phyloP scores from a whole-genome alignment of 306 rosid genomes.

The Begonia loranthoides region DNA sequence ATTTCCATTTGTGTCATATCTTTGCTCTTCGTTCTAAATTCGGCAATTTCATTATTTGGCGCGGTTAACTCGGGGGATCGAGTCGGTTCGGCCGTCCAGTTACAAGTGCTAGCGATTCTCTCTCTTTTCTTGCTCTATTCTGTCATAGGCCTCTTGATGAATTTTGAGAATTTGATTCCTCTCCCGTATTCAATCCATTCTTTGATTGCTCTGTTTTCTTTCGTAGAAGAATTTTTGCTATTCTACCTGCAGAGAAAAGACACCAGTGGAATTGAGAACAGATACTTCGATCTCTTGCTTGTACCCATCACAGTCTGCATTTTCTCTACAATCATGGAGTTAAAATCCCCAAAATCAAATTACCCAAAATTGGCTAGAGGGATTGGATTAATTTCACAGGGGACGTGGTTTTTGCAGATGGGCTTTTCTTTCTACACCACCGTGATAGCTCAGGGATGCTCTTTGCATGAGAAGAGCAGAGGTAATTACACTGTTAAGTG shows the following conservation, averaged over 20 bases:
- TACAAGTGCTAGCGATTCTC: slow-evolving; percentile 35
- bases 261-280: slow-evolving; percentile 53
- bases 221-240: slow-evolving; percentile 51
- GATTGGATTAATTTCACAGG: slow-evolving; percentile 55
- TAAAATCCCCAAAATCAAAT: slow-evolving; percentile 24
- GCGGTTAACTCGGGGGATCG: slow-evolving; percentile 41
- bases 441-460: slow-evolving; percentile 53
- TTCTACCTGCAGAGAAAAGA: slow-evolving; percentile 75
- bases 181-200: slow-evolving; percentile 26
- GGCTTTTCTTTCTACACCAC: slow-evolving; percentile 48
- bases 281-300: slow-evolving; percentile 56
- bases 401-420: slow-evolving; percentile 75
- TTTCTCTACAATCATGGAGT: slow-evolving; percentile 32
- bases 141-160: slow-evolving; percentile 21
- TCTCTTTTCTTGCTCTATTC: slow-evolving; percentile 51
- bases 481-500: slow-evolving; percentile 69
- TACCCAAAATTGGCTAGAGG: slow-evolving; percentile 48
- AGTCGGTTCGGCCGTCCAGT: slow-evolving; percentile 55
- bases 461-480: slow-evolving; percentile 36
- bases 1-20: slow-evolving; percentile 25
- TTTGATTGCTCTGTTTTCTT: slow-evolving; percentile 44
- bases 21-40: slow-evolving; percentile 27
- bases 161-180: slow-evolving; percentile 7
- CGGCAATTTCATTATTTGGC: slow-evolving; percentile 33
- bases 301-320: slow-evolving; percentile 50